Evolutionary conservation across 2,329 filamentous ascomycete species (phyloP), one percentile per base, ranked within the genome.

Genomic region (Talaromyces sp.): DNA sequence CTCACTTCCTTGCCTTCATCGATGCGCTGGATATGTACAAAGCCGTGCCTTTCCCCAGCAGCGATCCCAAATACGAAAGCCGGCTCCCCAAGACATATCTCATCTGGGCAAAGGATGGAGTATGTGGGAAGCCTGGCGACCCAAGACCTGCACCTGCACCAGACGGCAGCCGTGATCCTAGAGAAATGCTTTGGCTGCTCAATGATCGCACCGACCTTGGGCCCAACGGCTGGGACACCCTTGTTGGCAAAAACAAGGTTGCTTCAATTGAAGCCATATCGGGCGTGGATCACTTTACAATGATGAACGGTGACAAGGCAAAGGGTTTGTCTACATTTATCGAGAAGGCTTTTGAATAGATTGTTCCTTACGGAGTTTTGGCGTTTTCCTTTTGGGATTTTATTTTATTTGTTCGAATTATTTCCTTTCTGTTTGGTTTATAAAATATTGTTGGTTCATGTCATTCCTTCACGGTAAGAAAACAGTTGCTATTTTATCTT

Each of bases 1-100:
- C 80, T 22, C 81, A 84, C 67, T 84, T 84, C 71, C 68, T 78
- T 28, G 80, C 81, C 30, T 78, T 76, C 63, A 81, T 83, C 64
- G 75, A 79, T 57, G 72, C 77, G 0, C 70, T 83, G 44, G 77
- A 80, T 52, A 75, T 75, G 30, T 83, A 83, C 66, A 72, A 70
- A 60, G 72, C 72, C 0, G 47, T 63, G 2, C 70, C 71, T 0
- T 70, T 75, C 63, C 72, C 73, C 2, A 73, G 70, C 61, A 58
- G 62, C 8, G 71, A 74, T 19, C 58, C 57, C 2, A 56, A 68
- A 9, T 68, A 66, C 58, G 69, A 72, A 13, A 70, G 72, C 19
- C 74, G 73, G 47, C 70, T 76, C 11, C 79, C 78, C 1, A 74
- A 77, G 61, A 77, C 78, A 5, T 73, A 74, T 60, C 65, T 81